Percentiles rank a stretch among this genome's conserved stretches.
Evolutionary conservation across 768 basidiomycete genomes (phyloP).

Genomic region (Macrolepiota fuliginosa): DNA sequence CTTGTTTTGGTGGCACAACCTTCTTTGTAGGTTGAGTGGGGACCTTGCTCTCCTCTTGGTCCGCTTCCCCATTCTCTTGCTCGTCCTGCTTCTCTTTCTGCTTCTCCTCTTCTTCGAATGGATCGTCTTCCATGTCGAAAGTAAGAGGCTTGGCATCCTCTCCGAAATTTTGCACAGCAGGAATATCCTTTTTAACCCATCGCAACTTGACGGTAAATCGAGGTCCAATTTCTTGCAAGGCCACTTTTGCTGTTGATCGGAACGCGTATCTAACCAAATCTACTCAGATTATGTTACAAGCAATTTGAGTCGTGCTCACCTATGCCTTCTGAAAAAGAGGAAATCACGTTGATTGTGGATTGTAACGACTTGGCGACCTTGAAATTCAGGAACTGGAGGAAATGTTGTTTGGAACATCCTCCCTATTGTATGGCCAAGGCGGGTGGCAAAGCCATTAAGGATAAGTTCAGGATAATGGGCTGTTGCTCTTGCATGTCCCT

Average conservation of each 20-base stretch:
- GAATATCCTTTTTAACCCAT: slow-evolving; percentile 86
- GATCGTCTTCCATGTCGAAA: slow-evolving; percentile 42
- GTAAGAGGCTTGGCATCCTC: slow-evolving; percentile 56
- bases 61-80: slow-evolving; percentile 19
- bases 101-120: slow-evolving; percentile 19
- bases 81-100: slow-evolving; percentile 31
- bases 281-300: too few relatives aligned
- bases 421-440: slow-evolving; percentile 90
- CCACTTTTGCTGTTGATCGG: slow-evolving; percentile 85
- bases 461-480: slow-evolving; percentile 94
- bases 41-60: neutral
- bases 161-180: slow-evolving; percentile 71
- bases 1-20: slow-evolving; percentile 59
- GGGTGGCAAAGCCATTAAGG: slow-evolving; percentile 90
- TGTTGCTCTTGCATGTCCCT: slow-evolving; percentile 93
- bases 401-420: slow-evolving; percentile 96
- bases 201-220: slow-evolving; percentile 93
- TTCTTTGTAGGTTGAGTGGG: slow-evolving; percentile 27
- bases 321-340: slow-evolving; percentile 93
- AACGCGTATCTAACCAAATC: slow-evolving; percentile 73
- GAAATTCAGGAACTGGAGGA: slow-evolving; percentile 92
- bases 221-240: slow-evolving; percentile 96
- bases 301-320: slow-evolving; percentile 43
- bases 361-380: slow-evolving; percentile 95
- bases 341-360: slow-evolving; percentile 98